These are phyloP conservation scores for Jacaranda copaia DNA, from an alignment of 257 asterid species.

Conservation along the genomic window DNA sequence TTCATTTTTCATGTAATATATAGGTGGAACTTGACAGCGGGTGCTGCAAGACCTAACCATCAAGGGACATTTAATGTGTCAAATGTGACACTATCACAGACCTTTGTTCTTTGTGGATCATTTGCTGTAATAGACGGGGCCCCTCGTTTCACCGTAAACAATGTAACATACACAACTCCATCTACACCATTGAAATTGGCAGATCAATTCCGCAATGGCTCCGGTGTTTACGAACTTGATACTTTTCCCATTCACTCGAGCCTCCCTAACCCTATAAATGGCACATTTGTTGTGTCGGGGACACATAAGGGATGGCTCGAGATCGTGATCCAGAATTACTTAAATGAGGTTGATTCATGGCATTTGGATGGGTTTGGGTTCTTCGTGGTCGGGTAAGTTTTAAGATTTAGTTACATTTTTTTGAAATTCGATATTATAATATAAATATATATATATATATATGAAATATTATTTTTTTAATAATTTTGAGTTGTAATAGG, in stretches of 20 bases:
- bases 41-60: conserved; percentile 78
- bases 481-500: no score
- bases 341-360: conserved; percentile 56
- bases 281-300: conserved; percentile 66
- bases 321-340: conserved; percentile 58
- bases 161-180: conserved; percentile 57
- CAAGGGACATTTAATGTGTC: conserved; percentile 80
- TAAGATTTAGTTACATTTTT: no score
- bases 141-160: conserved; percentile 54
- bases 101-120: conserved; percentile 61
- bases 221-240: conserved; percentile 66
- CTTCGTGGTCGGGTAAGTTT: conserved; percentile 70
- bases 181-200: conserved; percentile 66
- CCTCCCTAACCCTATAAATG: conserved; percentile 35
- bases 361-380: conserved; percentile 79
- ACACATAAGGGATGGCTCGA: conserved; percentile 76
- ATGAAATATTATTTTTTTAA: no score
- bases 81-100: conserved; percentile 68
- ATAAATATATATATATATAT: no score
- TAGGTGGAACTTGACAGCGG: conserved; percentile 73
- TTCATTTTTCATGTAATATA: background rate
- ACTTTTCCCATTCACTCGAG: conserved; percentile 47
- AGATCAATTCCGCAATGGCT: conserved; percentile 60
- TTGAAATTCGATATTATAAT: no score
- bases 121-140: background rate